A percentile compares a stretch with the other conserved stretches of the same genome.
These are phyloP conservation scores for Fonsecaea monophora DNA, from an alignment of 2,329 filamentous ascomycete species.

Conservation along the genomic window DNA sequence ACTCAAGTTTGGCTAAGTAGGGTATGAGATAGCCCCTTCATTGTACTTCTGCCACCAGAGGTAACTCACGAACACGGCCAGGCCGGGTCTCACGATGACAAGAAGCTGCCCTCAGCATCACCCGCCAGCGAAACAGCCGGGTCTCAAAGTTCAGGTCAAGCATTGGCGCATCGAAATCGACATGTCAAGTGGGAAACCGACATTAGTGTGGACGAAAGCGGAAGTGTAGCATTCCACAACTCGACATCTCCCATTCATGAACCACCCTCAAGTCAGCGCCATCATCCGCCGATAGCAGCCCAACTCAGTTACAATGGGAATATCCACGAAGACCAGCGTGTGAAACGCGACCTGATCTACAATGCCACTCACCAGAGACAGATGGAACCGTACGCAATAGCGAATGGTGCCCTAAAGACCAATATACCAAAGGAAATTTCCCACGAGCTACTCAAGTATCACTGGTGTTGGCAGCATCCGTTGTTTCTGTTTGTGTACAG, in stretches of 20 bases:
- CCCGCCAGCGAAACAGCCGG: conserved; percentile 34
- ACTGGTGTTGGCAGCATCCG: conserved; percentile 44
- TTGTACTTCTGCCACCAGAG: background rate
- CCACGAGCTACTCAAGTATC: conserved; percentile 40
- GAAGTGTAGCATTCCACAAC: conserved; percentile 39
- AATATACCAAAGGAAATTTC: conserved; percentile 41
- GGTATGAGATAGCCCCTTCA: conserved; percentile 12
- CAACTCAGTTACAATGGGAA: conserved; percentile 13
- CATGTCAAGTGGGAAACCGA: conserved; percentile 37
- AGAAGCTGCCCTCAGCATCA: conserved; percentile 35
- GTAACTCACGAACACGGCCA: background rate
- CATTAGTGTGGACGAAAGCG: conserved; percentile 38
- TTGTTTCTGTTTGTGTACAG: conserved; percentile 43
- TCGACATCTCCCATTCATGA: conserved; percentile 39
- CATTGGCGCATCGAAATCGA: conserved; percentile 29
- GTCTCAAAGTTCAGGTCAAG: conserved; percentile 31
- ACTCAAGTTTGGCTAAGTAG: conserved; percentile 37
- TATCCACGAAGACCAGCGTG: conserved; percentile 33
- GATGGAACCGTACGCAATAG: conserved; percentile 38
- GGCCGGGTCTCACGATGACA: conserved; percentile 35
- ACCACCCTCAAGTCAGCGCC: conserved; percentile 28
- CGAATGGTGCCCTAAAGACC: conserved; percentile 37
- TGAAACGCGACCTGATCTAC: conserved; percentile 34
- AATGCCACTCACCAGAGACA: conserved; percentile 37
- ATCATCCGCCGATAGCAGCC: conserved; percentile 19